Evolutionary conservation across 352 stramenopile genomes (phyloP), one percentile per base, ranked within the genome.

Genomic region (Pythium rishiriense): DNA sequence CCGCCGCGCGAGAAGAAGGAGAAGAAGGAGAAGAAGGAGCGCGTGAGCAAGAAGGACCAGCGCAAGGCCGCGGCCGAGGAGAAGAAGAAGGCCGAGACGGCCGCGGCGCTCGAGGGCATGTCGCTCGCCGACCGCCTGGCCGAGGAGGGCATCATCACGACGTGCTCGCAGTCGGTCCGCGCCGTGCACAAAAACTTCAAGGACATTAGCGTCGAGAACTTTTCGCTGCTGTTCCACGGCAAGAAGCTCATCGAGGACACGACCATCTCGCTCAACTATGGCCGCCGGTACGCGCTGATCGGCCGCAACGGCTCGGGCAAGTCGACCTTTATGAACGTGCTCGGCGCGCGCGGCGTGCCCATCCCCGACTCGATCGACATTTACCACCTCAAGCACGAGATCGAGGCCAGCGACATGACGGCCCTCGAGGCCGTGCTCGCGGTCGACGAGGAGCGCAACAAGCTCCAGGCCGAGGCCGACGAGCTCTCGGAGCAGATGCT

Each of bases 171-270:
- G 66, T 96, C 90, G 48, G 94, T 94, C 68, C 92, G 91, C 53
- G 83, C 74, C 22, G 79, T 98, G 39, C 91, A 98, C 80, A 85
- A 88, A 50, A 98, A 98, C 81, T 96, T 98, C 43, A 97, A 98
- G 70, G 97, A 99, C 79, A 98, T 99, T 66, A 99, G 99, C 70
- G 96, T 99, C 47, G 76, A 90, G 51, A 97, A 98, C 74, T 98
- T 99, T 49, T 97, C 93, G 53, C 94, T 99, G 57, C 96, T 91
- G 28, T 99, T 98, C 83, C 96, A 98, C 77, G 96, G 96, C 55
- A 98, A 98, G 65, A 85, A 96, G 46, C 78, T 99, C 33, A 79
- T 99, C 68, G 96, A 99, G 68, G 96, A 98, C 69, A 98, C 93
- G 51, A 90, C 97, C 55, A 93, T 99, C 55, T 87, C 97, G 61